Evolutionary conservation across 306 rosid species (phyloP), one percentile per base, ranked within the genome.

Genomic region (Datisca glomerata): DNA sequence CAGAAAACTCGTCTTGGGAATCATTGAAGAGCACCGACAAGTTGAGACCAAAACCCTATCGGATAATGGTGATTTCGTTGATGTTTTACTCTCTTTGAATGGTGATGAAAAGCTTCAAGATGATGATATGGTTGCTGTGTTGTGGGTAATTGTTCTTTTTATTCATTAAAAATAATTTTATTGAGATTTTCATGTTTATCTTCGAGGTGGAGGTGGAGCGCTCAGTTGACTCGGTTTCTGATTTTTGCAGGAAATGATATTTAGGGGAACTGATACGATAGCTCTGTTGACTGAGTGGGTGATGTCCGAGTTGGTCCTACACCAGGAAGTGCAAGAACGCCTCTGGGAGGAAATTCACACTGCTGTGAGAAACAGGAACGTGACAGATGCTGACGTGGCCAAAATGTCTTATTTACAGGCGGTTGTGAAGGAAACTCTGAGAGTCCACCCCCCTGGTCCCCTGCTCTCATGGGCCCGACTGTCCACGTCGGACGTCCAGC

Each of bases 391-490:
- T 23, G 76, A 71, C 49, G 69, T 56, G 52, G 58, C 67, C 1
- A 45, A 18, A n/a, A 33, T 75, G 41, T 65, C 73, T 0, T 75
- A 64, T 53, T 43, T 75, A 9, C 70, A 71, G 56, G 63, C 79
- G 6, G 79, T 75, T 44, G 70, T 75, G 21, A 75, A 75, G 52
- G 84, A 75, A 15, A 44, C 73, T 2, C 62, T 75, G 5, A 44
- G 84, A 22, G 55, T 75, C 3, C 84, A 75, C 23, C 84, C 79
- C 0, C 84, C 83, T 0, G 83, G 83, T 1, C 78, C 83, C 18
- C 72, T 75, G 0, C 69, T 75, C 3, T 75, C 83, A 2, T 75
- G 84, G 84, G 84, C 84, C 50, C 63, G 84, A 0, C 46, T 75
- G 5, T 67, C 84, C 11, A 71, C 75, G 32, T 60, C 79, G 3